Evolutionary conservation across 1,139 yeast species (phyloP), one percentile per base, ranked within the genome.

Genomic region (Arxiozyma telluris): DNA sequence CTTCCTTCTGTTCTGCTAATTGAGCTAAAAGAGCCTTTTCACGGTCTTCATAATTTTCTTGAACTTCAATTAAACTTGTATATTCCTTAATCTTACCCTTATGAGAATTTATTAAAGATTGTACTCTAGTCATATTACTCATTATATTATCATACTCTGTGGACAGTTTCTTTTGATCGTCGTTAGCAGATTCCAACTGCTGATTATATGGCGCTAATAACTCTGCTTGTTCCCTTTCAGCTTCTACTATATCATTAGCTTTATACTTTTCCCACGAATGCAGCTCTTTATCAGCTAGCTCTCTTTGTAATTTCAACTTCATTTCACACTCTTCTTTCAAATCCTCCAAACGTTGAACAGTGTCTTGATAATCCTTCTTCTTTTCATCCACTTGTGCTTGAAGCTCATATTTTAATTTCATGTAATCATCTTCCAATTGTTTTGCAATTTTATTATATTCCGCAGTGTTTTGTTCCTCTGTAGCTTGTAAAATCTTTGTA

Each of bases 201-300:
- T 63, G 62, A 39, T 61, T 60, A 49, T 64, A 64, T 23, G 69
- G 66, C 47, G 60, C 55, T 47, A 67, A 53, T 30, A 65, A 52
- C 27, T 59, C 61, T 30, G 63, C 65, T 51, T 68, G 65, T 49
- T 69, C 69, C 41, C 54, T 53, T 18, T 60, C 60, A 3, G 65
- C 65, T 51, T 54, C 59, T 21, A 58, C 61, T 41, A 69, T 59
- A 52, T 69, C 72, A 50, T 68, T 67, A 54, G 68, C 71, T 55
- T 73, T 72, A 56, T 71, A 71, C 49, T 66, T 63, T 53, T 65
- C 57, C 58, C 67, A 63, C 45, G 55, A 66, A 3, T 59, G 64
- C 12, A 65, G 58, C 52, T 70, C 73, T 51, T 68, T 53, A 23
- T 60, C 61, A 17, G 58, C 54, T 18, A 58, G 52, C 22, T 60